Percentiles rank a stretch among this genome's conserved stretches.
phyloP scores from a whole-genome alignment of 2,329 filamentous ascomycete genomes.

The Chaetomiaceae sp. region DNA sequence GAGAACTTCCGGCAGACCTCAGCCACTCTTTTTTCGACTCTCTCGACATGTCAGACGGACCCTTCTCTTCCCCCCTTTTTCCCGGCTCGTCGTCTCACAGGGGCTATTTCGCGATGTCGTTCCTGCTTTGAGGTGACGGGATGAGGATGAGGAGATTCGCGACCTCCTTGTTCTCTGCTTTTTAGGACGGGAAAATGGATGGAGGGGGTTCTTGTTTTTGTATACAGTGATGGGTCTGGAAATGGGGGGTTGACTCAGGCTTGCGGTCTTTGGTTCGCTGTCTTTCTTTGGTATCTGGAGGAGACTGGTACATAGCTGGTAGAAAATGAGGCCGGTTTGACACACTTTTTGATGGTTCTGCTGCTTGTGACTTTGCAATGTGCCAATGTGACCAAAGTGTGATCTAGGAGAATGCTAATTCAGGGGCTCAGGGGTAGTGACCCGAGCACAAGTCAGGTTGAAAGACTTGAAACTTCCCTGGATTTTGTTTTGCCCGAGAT shows the following conservation, averaged over 20 bases:
- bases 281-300: constrained; percentile 2
- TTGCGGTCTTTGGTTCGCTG: not conserved
- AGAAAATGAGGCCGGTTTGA: constrained; percentile 8
- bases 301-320: not conserved
- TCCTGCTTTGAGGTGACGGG: not conserved
- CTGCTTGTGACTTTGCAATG: not conserved
- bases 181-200: not conserved
- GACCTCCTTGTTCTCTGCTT: constrained; percentile 13
- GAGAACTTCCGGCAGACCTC: not conserved
- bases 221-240: not conserved
- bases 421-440: not conserved
- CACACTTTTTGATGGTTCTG: not conserved
- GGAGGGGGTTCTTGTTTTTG: not conserved
- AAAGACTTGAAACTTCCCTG: too few relatives aligned
- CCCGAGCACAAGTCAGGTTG: not conserved
- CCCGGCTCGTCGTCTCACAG: not conserved
- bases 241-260: not conserved
- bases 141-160: constrained; percentile 10
- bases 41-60: not conserved
- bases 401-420: not conserved
- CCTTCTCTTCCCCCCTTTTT: not conserved
- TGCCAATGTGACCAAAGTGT: not conserved
- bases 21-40: not conserved
- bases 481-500: too few relatives aligned
- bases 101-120: constrained; percentile 10